Conservation (phyloP, 2,329 filamentous ascomycete species). For the Neoarthrinium moseri region DNA sequence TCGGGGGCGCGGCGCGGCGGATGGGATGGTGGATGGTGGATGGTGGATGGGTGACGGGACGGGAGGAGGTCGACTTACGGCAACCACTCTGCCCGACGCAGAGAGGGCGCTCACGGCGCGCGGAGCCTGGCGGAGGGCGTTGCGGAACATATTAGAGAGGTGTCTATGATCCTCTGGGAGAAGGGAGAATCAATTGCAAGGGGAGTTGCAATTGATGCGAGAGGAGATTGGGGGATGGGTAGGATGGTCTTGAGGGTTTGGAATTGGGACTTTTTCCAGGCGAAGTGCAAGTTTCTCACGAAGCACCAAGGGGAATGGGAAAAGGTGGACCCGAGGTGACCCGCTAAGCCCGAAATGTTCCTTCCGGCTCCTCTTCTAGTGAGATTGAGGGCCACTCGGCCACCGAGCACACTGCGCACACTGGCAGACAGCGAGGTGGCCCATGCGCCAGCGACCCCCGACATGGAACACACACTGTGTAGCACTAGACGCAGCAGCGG, state of each 20-base stretch:
- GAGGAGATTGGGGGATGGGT: constrained; percentile 56
- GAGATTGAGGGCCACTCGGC: no score
- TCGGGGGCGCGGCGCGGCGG: constrained; percentile 38
- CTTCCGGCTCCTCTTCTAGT: constrained; percentile 7
- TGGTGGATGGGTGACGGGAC: constrained; percentile 28
- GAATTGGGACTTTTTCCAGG: constrained; percentile 8
- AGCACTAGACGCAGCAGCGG: no score
- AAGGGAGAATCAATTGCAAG: constrained; percentile 62
- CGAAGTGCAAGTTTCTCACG: constrained; percentile 11
- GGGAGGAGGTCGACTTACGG: constrained; percentile 72
- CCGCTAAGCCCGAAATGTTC: constrained; percentile 9
- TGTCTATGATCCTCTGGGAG: constrained; percentile 48
- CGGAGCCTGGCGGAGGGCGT: constrained; percentile 94
- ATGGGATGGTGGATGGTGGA: constrained; percentile 40
- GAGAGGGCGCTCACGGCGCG: constrained; percentile 92
- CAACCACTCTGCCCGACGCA: constrained; percentile 86
- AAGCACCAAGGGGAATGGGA: constrained; percentile 11
- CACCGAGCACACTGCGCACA: no score
- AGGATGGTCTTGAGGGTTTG: constrained; percentile 43
- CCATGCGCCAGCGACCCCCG: no score
- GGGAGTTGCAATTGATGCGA: constrained; percentile 41
- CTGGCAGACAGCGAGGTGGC: no score
- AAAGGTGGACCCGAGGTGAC: constrained; percentile 1
- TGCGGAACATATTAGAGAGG: constrained; percentile 85
- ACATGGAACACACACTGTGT: no score